Percentiles rank a stretch among this genome's conserved stretches.
Conservation (phyloP, 306 rosid genomes). For the Cicer bijugum region DNA sequence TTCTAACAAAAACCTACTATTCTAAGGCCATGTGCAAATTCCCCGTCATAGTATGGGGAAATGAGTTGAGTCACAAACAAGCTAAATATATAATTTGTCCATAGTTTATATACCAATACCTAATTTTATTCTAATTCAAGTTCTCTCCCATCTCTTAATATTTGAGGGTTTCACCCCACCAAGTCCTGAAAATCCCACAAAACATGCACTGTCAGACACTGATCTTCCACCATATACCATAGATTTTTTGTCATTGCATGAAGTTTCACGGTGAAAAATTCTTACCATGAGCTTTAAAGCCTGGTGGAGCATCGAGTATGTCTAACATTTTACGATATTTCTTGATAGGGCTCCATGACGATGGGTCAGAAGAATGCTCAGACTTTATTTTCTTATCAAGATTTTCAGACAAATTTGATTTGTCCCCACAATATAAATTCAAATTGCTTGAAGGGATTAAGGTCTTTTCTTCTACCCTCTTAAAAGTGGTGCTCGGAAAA, state of each 20-base stretch:
- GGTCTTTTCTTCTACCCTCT: conserved; percentile 22
- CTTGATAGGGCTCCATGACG: neutral
- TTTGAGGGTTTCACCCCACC: neutral
- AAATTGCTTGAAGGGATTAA: neutral
- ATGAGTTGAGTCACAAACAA: conserved; percentile 12
- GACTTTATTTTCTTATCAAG: conserved; percentile 5
- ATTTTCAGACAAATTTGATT: neutral
- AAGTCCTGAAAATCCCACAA: conserved; percentile 14
- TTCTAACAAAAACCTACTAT: neutral
- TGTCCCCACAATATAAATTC: conserved; percentile 1
- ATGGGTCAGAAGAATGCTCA: neutral
- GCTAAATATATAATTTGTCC: neutral
- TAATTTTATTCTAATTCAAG: conserved; percentile 13
- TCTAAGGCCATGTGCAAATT: neutral
- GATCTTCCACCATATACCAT: neutral
- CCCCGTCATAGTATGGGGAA: neutral
- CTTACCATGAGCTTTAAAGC: conserved; percentile 34
- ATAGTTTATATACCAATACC: neutral
- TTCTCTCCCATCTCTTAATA: neutral
- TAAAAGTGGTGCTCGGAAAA: neutral
- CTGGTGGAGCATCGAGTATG: conserved; percentile 40
- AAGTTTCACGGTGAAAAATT: neutral
- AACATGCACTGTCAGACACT: neutral
- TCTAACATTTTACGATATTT: neutral
- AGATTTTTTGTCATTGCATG: neutral